Base-by-base conservation (phyloP, 306 rosid genomes). In the Albizia julibrissin region DNA sequence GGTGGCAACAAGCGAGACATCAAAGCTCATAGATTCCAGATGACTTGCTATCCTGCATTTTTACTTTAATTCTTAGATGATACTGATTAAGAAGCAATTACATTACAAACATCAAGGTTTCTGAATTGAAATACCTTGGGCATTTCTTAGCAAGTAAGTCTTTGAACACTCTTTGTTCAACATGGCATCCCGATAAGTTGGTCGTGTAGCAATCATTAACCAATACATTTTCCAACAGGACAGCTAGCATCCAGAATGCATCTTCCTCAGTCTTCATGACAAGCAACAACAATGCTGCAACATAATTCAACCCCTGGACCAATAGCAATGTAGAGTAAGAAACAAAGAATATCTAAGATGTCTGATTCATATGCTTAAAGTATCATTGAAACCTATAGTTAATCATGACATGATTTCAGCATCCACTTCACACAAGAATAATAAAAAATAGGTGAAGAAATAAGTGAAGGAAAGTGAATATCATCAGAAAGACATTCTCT, bases 221-320 rank as follows among this genome's bases (percentile, higher is more conserved):
- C 81, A 93, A 84, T 72, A 96, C 99, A 82, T 93, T 90, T 89
- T 96, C 99, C 89, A 96, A 85, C 67, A 96, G 91, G 66, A 96
- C 98, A 11, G 99, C 94, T 59, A 96, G 97, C 98, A 96, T 96
- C 99, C 99, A 96, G 83, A 96, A 96, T 72, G 98, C 99, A 72
- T 96, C 99, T 86, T 96, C 98, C 78, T 96, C 99, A 4, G 98
- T 96, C 86, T 96, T 93, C 99, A 96, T 92, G 81, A 96, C 99
- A 67, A 96, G 97, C 87, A 96, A 89, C 89, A 96, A 75, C 81
- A 96, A 82, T 64, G 99, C 99, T 61, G 99, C 99, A 40, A 96
- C 99, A 75, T 96, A 96, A 86, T 96, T 96, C 83, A 96, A 86
- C 56, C 99, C 99, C 99, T 96, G 92, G 83, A 85, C 34, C 86